phyloP scores from a whole-genome alignment of 495 filamentous ascomycete genomes.

The Tirmania nivea region DNA sequence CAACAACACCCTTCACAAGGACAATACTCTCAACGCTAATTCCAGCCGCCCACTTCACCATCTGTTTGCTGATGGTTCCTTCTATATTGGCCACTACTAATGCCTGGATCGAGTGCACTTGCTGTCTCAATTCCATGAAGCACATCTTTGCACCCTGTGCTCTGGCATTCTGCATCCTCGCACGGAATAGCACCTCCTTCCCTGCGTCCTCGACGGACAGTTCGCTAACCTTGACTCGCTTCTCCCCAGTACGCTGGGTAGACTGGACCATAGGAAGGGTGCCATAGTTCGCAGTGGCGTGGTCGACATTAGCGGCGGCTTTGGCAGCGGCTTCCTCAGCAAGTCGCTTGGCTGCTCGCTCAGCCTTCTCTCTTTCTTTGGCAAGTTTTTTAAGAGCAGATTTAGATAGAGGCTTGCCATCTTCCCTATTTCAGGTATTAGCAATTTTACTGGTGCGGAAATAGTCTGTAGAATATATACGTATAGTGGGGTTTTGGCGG shows the following conservation, averaged over 20 bases:
- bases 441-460: not conserved
- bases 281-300: conserved; percentile 15
- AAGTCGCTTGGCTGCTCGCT: conserved; percentile 10
- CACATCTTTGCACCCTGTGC: conserved; percentile 79
- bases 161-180: conserved; percentile 66
- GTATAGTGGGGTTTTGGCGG: not conserved
- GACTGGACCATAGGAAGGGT: conserved; percentile 15
- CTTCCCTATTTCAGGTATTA: not conserved
- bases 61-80: conserved; percentile 41
- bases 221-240: conserved; percentile 8
- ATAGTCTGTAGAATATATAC: not conserved
- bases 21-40: conserved; percentile 65
- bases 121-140: conserved; percentile 75
- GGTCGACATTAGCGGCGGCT: conserved; percentile 15
- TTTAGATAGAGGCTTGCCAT: conserved; percentile 16
- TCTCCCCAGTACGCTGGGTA: conserved; percentile 10
- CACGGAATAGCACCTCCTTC: conserved; percentile 58
- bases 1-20: conserved; percentile 51
- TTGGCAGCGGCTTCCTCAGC: conserved; percentile 9
- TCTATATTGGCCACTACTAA: conserved; percentile 33
- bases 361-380: conserved; percentile 16
- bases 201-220: conserved; percentile 22
- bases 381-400: conserved; percentile 14
- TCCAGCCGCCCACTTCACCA: conserved; percentile 72
- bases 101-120: conserved; percentile 61